Conservation (phyloP, 148 eudicot genomes). For the Chenopodium suecicum region DNA sequence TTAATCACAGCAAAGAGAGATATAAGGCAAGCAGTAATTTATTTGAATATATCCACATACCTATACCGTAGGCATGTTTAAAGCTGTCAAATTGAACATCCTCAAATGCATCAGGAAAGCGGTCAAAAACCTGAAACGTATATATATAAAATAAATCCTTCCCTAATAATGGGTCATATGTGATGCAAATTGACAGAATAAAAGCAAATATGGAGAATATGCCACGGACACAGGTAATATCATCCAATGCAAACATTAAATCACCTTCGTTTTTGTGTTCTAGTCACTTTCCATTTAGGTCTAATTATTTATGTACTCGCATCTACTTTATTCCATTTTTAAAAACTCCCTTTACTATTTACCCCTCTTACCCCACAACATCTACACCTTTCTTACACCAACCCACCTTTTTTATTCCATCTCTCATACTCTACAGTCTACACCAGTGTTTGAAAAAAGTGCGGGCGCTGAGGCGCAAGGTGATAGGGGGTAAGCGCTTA, state of each 20-base stretch:
- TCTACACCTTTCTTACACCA: too few species aligned
- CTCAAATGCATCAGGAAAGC: slow-evolving; percentile 42
- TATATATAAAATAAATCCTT: neutral
- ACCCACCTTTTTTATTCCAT: too few species aligned
- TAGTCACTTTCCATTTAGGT: too few species aligned
- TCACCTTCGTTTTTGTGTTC: too few species aligned
- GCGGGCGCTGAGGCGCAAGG: too few species aligned
- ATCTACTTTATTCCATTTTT: too few species aligned
- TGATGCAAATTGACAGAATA: neutral
- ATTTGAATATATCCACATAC: slow-evolving; percentile 31
- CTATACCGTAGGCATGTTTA: slow-evolving; percentile 62
- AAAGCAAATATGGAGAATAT: neutral
- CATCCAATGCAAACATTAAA: neutral
- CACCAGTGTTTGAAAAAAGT: too few species aligned
- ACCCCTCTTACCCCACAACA: too few species aligned
- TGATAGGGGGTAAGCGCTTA: too few species aligned
- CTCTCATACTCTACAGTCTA: too few species aligned
- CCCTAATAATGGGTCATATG: neutral
- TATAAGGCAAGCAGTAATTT: neutral
- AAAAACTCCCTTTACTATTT: too few species aligned
- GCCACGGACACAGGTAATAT: neutral
- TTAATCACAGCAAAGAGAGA: neutral
- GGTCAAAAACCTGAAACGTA: slow-evolving; percentile 50
- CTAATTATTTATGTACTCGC: too few species aligned
- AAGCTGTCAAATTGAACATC: slow-evolving; percentile 56